Evolutionary conservation across 129 eudicot genomes (phyloP).

Genomic region (Sambucus nigra): DNA sequence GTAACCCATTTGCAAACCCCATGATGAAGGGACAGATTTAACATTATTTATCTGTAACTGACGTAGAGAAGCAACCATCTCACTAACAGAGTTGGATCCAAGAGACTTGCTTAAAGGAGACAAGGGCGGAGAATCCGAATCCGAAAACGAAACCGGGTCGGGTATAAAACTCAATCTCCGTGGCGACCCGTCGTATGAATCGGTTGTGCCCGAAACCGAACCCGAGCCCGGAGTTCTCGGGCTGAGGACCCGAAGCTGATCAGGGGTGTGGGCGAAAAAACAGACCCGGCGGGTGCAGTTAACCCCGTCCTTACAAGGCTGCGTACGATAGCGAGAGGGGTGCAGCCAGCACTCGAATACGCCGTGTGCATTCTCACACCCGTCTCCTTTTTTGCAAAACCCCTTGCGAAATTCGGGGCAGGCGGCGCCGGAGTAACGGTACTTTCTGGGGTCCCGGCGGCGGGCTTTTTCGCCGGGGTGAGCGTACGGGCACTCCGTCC

Average conservation of each 20-base stretch:
- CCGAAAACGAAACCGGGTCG: constrained; percentile 34
- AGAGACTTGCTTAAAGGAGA: constrained; percentile 36
- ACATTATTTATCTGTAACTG: constrained; percentile 65
- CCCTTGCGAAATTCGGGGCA: constrained; percentile 83
- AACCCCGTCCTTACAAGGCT: constrained; percentile 73
- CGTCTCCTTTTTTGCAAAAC: constrained; percentile 59
- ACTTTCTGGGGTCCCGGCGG: constrained; percentile 63
- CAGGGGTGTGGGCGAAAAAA: constrained; percentile 85
- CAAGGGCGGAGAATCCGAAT: constrained; percentile 47
- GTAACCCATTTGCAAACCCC: constrained; percentile 38
- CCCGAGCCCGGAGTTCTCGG: constrained; percentile 14
- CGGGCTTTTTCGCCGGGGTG: constrained; percentile 90
- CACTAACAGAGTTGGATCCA: constrained; percentile 44
- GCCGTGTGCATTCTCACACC: constrained; percentile 73
- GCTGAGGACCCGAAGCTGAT: constrained; percentile 61
- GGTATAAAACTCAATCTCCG: constrained; percentile 23
- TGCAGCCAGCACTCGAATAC: constrained; percentile 93
- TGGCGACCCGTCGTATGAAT: constrained; percentile 38
- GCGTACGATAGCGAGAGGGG: constrained; percentile 71
- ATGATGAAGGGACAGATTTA: constrained; percentile 26
- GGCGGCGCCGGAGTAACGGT: constrained; percentile 66
- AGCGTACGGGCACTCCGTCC: constrained; percentile 93
- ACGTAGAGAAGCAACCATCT: constrained; percentile 50
- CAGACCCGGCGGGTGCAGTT: constrained; percentile 60
- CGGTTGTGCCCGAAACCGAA: constrained; percentile 13